Percentiles rank a stretch among this genome's conserved stretches.
phyloP scores from a whole-genome alignment of 1,284 basidiomycete genomes.

The Trametes sp. region DNA sequence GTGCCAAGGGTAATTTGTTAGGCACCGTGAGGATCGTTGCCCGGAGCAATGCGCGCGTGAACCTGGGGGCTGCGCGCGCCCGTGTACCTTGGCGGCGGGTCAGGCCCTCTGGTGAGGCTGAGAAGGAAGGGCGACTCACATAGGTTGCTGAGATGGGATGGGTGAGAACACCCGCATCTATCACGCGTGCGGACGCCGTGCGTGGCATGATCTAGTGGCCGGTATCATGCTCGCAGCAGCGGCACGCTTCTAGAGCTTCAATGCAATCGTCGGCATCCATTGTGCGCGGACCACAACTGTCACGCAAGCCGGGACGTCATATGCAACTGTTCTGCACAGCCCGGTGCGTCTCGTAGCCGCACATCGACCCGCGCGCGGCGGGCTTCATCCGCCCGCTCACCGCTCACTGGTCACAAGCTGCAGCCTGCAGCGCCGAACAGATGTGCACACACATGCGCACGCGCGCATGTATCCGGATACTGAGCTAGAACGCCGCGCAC shows the following conservation, averaged over 20 bases:
- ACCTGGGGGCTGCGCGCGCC: neutral
- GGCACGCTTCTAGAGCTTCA: neutral
- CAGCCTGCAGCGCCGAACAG: neutral
- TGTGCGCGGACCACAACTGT: neutral
- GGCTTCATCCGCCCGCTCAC: neutral
- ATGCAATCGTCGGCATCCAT: neutral
- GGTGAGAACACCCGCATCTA: neutral
- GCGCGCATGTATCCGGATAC: too few relatives aligned
- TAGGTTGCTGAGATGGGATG: neutral
- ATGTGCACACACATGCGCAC: neutral
- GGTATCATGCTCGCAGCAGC: neutral
- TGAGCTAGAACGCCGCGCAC: neutral
- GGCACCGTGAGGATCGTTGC: neutral
- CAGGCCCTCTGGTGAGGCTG: conserved; percentile 1
- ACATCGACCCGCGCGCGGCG: conserved; percentile 1
- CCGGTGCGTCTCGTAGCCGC: conserved; percentile 8
- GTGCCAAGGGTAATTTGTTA: too few relatives aligned
- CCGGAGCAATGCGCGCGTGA: neutral
- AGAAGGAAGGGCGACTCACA: conserved; percentile 8
- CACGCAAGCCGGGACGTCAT: conserved; percentile 6
- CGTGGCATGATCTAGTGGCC: neutral
- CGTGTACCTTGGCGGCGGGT: neutral
- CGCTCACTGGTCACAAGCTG: neutral
- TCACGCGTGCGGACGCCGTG: neutral
- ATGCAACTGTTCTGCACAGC: neutral